These are phyloP conservation scores for Fusarium dimerum DNA, from an alignment of 2,329 filamentous ascomycete species.

Conservation along the genomic window DNA sequence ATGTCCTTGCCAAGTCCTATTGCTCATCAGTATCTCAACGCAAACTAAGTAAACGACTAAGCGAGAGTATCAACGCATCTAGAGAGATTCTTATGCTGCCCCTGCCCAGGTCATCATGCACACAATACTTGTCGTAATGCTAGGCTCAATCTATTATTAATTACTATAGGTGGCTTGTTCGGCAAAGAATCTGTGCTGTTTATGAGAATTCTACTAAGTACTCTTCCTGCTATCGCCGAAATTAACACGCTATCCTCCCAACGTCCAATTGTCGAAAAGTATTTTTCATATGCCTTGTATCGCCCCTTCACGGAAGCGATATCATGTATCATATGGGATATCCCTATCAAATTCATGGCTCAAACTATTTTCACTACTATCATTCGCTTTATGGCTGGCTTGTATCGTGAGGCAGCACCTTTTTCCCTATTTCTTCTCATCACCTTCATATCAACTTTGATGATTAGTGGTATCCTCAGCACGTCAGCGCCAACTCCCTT, in stretches of 20 bases:
- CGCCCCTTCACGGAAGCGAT: constrained; percentile 30
- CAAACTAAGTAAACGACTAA: no score
- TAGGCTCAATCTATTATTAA: constrained; percentile 22
- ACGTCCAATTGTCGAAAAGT: constrained; percentile 35
- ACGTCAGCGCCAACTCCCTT: no score
- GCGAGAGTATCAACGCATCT: no score
- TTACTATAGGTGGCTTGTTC: constrained; percentile 7
- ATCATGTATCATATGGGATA: constrained; percentile 14
- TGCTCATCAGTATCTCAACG: no score
- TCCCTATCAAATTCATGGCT: constrained; percentile 22
- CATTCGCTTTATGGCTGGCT: constrained; percentile 67
- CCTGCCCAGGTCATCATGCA: no score
- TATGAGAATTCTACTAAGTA: constrained; percentile 21
- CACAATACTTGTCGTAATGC: constrained; percentile 21
- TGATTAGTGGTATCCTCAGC: no score
- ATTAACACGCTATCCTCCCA: constrained; percentile 28
- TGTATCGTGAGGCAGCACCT: constrained; percentile 56
- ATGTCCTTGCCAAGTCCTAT: no score
- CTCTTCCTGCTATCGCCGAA: constrained; percentile 21
- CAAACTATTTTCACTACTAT: constrained; percentile 40
- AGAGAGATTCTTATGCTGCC: no score
- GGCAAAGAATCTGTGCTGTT: constrained; percentile 14
- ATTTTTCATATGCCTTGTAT: constrained; percentile 34
- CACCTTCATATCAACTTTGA: constrained; percentile 54
- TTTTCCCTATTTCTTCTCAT: constrained; percentile 50